A percentile compares a stretch with the other conserved stretches of the same genome.
These are phyloP conservation scores for Pichia heedii DNA, from an alignment of 805 yeast genomes.

Conservation along the genomic window DNA sequence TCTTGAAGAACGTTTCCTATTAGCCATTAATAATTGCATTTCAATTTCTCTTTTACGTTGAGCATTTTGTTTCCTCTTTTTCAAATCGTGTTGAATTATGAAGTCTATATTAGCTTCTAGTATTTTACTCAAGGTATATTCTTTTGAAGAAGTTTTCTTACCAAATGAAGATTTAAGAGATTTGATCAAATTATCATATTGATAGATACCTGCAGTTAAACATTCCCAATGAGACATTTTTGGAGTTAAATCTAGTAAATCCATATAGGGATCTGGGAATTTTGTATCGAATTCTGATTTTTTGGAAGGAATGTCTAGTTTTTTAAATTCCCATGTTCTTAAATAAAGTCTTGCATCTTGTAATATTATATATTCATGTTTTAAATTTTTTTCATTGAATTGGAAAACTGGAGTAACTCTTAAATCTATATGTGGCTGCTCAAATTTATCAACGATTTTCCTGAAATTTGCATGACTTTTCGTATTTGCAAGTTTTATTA, in stretches of 20 bases:
- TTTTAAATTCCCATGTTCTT: slow-evolving; percentile 24
- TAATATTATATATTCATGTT: slow-evolving; percentile 30
- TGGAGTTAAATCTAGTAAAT: slow-evolving; percentile 28
- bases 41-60: slow-evolving; percentile 56
- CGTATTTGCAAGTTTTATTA: slow-evolving; percentile 31
- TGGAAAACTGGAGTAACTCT: slow-evolving; percentile 18
- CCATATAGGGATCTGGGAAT: slow-evolving; percentile 13
- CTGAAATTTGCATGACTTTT: slow-evolving; percentile 39
- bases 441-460: slow-evolving; percentile 35
- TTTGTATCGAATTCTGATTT: slow-evolving; percentile 22
- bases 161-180: slow-evolving; percentile 26
- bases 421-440: slow-evolving; percentile 20
- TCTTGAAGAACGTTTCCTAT: slow-evolving; percentile 68
- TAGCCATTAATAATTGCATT: slow-evolving; percentile 51
- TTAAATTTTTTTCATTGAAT: slow-evolving; percentile 7
- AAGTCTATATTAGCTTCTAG: slow-evolving; percentile 27
- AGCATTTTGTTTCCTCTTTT: slow-evolving; percentile 43
- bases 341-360: slow-evolving; percentile 47
- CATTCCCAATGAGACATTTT: slow-evolving; percentile 29
- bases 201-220: slow-evolving; percentile 36
- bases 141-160: slow-evolving; percentile 18
- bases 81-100: slow-evolving; percentile 37
- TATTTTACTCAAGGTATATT: slow-evolving; percentile 23
- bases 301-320: slow-evolving; percentile 29
- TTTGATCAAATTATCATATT: slow-evolving; percentile 29